These are phyloP conservation scores for Trichoderma orchidacearum DNA, from an alignment of 495 filamentous ascomycete genomes.

Conservation along the genomic window DNA sequence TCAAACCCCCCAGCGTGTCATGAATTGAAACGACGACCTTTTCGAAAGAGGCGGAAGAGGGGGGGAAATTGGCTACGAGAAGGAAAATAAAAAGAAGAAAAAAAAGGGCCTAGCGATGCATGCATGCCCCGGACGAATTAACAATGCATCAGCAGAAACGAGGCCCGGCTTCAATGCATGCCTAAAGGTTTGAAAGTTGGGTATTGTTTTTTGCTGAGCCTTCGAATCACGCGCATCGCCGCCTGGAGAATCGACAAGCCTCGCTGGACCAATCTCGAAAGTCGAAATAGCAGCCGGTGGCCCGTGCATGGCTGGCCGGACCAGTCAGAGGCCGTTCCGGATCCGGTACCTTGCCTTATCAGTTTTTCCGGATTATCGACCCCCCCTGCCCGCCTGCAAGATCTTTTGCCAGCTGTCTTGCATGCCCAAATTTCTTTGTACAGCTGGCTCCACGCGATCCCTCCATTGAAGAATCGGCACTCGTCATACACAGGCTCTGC, in stretches of 20 bases:
- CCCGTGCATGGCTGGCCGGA: background rate
- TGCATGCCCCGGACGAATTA: background rate
- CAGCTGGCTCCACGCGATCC: background rate
- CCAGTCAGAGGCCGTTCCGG: background rate
- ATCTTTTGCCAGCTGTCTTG: conserved; percentile 1
- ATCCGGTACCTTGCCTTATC: conserved; percentile 3
- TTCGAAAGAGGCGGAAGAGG: background rate
- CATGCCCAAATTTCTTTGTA: background rate
- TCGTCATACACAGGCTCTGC: background rate
- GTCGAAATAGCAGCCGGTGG: background rate
- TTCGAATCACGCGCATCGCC: background rate
- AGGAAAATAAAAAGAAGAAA: too few relatives aligned
- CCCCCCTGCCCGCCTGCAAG: background rate
- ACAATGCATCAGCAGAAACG: background rate
- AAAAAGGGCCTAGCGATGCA: background rate
- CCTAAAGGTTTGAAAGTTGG: background rate
- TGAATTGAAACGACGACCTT: background rate
- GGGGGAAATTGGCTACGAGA: background rate
- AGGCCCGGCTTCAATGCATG: background rate
- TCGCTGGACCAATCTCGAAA: background rate
- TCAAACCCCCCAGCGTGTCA: background rate
- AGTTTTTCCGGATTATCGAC: conserved; percentile 4
- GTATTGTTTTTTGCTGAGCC: background rate
- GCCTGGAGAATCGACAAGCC: background rate
- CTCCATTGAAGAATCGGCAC: background rate